Evolutionary conservation across 208 protist species (phyloP).

Genomic region (Trypanosoma grayi): DNA sequence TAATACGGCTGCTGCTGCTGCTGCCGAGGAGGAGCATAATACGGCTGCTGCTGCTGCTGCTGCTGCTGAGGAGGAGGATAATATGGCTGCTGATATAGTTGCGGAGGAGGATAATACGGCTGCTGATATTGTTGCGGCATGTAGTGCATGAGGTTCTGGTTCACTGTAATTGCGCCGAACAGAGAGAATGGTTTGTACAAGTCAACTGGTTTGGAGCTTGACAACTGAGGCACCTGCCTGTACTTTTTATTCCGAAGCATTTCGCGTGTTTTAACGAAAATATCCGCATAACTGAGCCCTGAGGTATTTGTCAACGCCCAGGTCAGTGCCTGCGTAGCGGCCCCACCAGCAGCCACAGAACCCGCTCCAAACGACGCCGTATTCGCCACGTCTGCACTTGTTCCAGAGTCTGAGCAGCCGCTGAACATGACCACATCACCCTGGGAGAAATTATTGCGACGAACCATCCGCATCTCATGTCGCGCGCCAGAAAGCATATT

Average conservation of each 20-base stretch:
- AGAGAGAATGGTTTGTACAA: constrained; percentile 88
- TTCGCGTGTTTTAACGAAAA: constrained; percentile 77
- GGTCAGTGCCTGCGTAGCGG: constrained; percentile 79
- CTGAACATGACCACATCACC: constrained; percentile 90
- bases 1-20: constrained; percentile 9
- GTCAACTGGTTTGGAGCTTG: constrained; percentile 87
- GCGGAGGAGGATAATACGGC: constrained; percentile 20
- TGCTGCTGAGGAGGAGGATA: constrained; percentile 15
- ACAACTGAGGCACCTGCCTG: constrained; percentile 88
- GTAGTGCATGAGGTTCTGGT: constrained; percentile 54
- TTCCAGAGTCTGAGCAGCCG: constrained; percentile 83
- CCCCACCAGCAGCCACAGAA: constrained; percentile 64
- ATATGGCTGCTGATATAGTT: constrained; percentile 15
- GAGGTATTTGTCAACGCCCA: constrained; percentile 69
- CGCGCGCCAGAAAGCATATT: constrained; percentile 16
- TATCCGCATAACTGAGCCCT: constrained; percentile 73
- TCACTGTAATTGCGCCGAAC: constrained; percentile 74
- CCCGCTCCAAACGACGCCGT: constrained; percentile 40
- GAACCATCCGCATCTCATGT: constrained; percentile 63
- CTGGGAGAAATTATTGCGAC: constrained; percentile 66
- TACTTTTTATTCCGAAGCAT: constrained; percentile 68
- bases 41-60: constrained; percentile 14
- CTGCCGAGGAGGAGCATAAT: constrained; percentile 17
- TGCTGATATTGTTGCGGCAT: constrained; percentile 69
- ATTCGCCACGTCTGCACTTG: constrained; percentile 72